Conservation (phyloP, 2,329 filamentous ascomycete species). For the Gnomoniopsis sp. region DNA sequence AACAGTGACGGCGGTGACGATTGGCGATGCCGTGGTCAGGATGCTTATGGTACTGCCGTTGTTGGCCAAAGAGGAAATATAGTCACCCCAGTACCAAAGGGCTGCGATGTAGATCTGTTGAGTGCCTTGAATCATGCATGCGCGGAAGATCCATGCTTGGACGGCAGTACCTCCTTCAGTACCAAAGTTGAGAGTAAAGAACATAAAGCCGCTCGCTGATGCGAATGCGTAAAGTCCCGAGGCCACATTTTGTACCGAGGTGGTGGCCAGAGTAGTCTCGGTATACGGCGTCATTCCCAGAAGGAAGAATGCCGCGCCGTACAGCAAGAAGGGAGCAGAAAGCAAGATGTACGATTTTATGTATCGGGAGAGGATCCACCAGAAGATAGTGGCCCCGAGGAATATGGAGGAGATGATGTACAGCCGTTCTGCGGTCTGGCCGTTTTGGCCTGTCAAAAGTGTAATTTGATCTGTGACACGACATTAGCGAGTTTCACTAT, state of each 20-base stretch:
- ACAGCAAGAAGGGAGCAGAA: slow-evolving; percentile 60
- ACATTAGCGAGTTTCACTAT: background rate
- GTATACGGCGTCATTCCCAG: slow-evolving; percentile 60
- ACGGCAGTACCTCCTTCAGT: slow-evolving; percentile 57
- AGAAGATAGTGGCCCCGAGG: slow-evolving; percentile 52
- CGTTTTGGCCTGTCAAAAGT: slow-evolving; percentile 60
- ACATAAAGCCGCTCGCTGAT: slow-evolving; percentile 60
- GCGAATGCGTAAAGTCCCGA: slow-evolving; percentile 60
- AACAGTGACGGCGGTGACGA: slow-evolving; percentile 39
- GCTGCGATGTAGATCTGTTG: slow-evolving; percentile 64
- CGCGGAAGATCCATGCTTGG: slow-evolving; percentile 65
- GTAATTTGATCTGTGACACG: slow-evolving; percentile 53
- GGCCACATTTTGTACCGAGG: slow-evolving; percentile 54
- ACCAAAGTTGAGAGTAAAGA: slow-evolving; percentile 66
- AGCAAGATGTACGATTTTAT: slow-evolving; percentile 55
- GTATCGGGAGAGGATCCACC: slow-evolving; percentile 61
- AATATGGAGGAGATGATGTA: slow-evolving; percentile 61
- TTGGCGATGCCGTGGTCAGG: slow-evolving; percentile 31
- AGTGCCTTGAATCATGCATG: slow-evolving; percentile 64
- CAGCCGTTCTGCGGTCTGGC: slow-evolving; percentile 54
- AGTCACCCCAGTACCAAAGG: slow-evolving; percentile 64
- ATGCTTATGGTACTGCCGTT: slow-evolving; percentile 28
- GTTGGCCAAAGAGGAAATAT: slow-evolving; percentile 36
- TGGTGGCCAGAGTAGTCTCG: slow-evolving; percentile 34
- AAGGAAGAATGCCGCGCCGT: slow-evolving; percentile 59